Conservation (phyloP, 129 eudicot genomes). For the Tanacetum coccineum region DNA sequence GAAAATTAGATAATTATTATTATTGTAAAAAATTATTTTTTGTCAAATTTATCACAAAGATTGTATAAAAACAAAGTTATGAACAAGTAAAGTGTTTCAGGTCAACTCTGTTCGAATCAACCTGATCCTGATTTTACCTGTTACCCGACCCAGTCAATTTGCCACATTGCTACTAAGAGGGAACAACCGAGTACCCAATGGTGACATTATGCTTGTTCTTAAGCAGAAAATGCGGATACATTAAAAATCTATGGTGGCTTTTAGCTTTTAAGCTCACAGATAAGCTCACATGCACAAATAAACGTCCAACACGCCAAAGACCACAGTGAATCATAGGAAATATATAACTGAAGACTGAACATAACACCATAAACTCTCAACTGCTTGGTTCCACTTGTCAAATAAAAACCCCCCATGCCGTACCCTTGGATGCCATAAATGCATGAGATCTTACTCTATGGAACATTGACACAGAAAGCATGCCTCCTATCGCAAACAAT, state of each 20-base stretch:
- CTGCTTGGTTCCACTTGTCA: background rate
- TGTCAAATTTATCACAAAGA: no score
- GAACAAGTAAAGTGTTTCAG: no score
- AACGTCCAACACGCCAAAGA: background rate
- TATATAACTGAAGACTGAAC: background rate
- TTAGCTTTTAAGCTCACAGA: background rate
- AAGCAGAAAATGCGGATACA: background rate
- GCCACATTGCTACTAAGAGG: background rate
- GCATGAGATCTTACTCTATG: background rate
- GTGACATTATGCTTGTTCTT: background rate
- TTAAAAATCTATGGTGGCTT: background rate
- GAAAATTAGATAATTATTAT: no score
- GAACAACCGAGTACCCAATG: background rate
- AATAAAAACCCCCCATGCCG: background rate
- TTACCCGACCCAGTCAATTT: background rate
- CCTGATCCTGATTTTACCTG: no score
- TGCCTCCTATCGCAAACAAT: background rate
- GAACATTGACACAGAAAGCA: background rate
- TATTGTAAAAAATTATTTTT: no score
- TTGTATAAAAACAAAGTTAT: no score
- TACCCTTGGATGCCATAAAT: background rate
- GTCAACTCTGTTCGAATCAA: no score
- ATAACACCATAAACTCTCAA: background rate
- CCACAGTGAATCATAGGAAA: background rate
- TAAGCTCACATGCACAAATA: background rate